Evolutionary conservation across 1,139 yeast genomes (phyloP), one percentile per base, ranked within the genome.

Genomic region (Nakaseomyces delphensis): DNA sequence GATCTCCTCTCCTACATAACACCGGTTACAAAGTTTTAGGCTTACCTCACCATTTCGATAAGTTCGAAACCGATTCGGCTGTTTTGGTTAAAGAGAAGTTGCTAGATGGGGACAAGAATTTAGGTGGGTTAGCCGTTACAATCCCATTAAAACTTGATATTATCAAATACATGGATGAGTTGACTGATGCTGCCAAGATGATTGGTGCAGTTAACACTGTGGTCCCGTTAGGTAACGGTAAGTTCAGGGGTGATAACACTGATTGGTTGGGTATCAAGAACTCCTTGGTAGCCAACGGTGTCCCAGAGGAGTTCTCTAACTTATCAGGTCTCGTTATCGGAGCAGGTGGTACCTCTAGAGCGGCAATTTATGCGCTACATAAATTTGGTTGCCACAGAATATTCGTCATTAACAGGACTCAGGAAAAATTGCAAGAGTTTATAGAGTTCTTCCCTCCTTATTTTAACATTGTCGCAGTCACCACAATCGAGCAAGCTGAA

Each of bases 281-380:
- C 50, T 76, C 95, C 1, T 77, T 86, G 54, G 59, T 67, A 35
- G 64, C 72, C 46, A 70, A 72, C 45, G 91, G 91, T 9, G 79
- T 79, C 27, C 76, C 83, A 28, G 65, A 66, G 36, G 48, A 53
- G 43, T n/a, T 20, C 11, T 29, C 67, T 55, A 52, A 60, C 5
- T 63, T 70, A 15, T 69, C 71, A 45, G 93, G 87, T 35, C 68
- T 91, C 48, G 82, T 91, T 42, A 70, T 91, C 52, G 99, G 99
- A 40, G 96, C 95, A 23, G 99, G 99, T 36, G 99, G 99, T 39
- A 89, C 99, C 29, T 81, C 96, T 0, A 76, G 96, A 57, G 96
- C 98, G 33, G 98, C 97, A 1, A 77, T 85, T 19, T 89, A 75
- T 62, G 97, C 98, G 1, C 71, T 91, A 54, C 76, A 79, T 56